A percentile compares a stretch with the other conserved stretches of the same genome.
These are phyloP conservation scores for Phellinidium pouzarii DNA, from an alignment of 1,284 basidiomycete genomes.

Conservation along the genomic window DNA sequence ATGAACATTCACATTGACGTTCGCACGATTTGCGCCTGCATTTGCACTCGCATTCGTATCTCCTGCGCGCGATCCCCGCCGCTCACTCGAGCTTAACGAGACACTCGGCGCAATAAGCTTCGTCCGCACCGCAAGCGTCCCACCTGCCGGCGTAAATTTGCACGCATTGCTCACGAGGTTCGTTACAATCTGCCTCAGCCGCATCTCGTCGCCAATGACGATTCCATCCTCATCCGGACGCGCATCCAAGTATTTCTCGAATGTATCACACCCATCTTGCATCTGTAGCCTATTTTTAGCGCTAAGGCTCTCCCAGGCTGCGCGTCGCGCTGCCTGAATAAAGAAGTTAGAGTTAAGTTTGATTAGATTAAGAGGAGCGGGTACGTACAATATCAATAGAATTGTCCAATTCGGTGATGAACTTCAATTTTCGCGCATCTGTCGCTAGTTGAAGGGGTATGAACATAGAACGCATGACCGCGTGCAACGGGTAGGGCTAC, in stretches of 20 bases:
- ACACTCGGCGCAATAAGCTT: conserved; percentile 44
- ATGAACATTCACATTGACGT: too few species aligned
- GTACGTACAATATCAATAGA: conserved; percentile 60
- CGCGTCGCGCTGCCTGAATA: conserved; percentile 43
- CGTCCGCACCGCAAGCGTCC: conserved; percentile 56
- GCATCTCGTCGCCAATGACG: conserved; percentile 74
- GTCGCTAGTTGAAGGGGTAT: conserved; percentile 72
- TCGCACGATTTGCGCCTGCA: too few species aligned
- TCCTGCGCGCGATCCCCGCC: not conserved
- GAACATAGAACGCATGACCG: conserved; percentile 75
- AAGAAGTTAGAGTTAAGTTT: not conserved
- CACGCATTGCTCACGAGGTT: conserved; percentile 49
- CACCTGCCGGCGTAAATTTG: conserved; percentile 72
- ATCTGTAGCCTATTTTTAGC: conserved; percentile 7
- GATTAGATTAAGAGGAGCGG: not conserved
- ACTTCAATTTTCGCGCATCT: conserved; percentile 59
- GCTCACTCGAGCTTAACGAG: conserved; percentile 19
- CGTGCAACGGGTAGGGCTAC: conserved; percentile 78
- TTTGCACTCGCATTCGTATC: not conserved
- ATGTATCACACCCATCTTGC: conserved; percentile 24
- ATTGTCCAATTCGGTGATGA: conserved; percentile 66
- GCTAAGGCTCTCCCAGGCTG: conserved; percentile 38
- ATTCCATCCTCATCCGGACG: conserved; percentile 50
- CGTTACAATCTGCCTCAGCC: conserved; percentile 76
- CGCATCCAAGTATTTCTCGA: conserved; percentile 35